Conservation (phyloP, 352 stramenopile genomes). For the Phytopythium oedochilum region DNA sequence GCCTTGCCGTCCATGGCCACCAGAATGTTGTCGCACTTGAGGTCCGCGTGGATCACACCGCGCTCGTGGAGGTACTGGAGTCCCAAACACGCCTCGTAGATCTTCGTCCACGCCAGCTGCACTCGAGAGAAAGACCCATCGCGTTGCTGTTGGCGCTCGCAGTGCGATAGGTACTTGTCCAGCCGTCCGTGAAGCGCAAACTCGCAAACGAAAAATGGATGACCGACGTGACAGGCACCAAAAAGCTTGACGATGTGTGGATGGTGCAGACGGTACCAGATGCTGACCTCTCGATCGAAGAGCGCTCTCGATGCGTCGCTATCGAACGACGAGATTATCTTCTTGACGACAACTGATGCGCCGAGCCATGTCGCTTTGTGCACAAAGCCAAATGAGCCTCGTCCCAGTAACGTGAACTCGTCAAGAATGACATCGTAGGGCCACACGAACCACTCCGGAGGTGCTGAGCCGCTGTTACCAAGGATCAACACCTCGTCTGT, state of each 20-base stretch:
- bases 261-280: constrained; percentile 25
- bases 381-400: constrained; percentile 3
- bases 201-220: constrained; percentile 19
- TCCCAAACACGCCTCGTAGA: constrained; percentile 18
- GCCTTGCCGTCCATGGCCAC: constrained; percentile 9
- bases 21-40: constrained; percentile 27
- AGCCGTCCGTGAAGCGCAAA: constrained; percentile 7
- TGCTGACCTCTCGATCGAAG: constrained; percentile 20
- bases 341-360: constrained; percentile 10
- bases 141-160: neutral
- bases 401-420: neutral
- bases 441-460: neutral
- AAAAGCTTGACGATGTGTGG: constrained; percentile 1
- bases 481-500: neutral
- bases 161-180: constrained; percentile 12
- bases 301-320: neutral
- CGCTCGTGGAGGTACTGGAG: constrained; percentile 14
- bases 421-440: constrained; percentile 1
- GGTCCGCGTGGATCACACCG: constrained; percentile 17
- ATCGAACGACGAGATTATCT: neutral
- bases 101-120: constrained; percentile 8
- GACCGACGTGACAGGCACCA: constrained; percentile 19
- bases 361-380: constrained; percentile 6
- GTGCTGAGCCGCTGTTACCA: neutral
- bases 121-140: neutral